Evolutionary conservation across 75 land plant genomes (phyloP).

Genomic region (Pinus tabuliformis): DNA sequence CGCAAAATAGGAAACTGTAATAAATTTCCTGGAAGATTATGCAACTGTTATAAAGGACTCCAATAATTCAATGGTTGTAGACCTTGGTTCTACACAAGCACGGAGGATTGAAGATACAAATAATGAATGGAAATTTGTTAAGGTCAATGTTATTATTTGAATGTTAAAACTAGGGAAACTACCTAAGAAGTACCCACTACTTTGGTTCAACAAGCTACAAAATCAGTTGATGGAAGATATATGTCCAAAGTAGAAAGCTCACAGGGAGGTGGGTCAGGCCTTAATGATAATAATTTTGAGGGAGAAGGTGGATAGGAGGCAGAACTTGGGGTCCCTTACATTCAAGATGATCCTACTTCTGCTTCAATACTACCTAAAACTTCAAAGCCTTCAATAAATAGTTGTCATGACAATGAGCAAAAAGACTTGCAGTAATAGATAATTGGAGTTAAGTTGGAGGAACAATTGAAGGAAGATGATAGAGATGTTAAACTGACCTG

Average conservation of each 20-base stretch:
- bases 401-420: not conserved
- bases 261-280: not conserved
- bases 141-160: slow-evolving; percentile 86
- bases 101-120: slow-evolving; percentile 24
- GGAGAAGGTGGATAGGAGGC: not conserved
- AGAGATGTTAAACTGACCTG: not conserved
- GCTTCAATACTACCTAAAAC: not conserved
- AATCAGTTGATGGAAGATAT: not conserved
- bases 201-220: slow-evolving; percentile 8
- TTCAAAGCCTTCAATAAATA: not conserved
- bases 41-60: not conserved
- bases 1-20: slow-evolving; percentile 4
- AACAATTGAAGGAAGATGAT: not conserved
- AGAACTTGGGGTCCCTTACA: not conserved
- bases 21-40: not conserved
- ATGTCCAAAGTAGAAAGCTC: not conserved
- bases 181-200: slow-evolving; percentile 72
- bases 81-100: slow-evolving; percentile 16
- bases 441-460: not conserved
- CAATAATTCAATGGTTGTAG: not conserved
- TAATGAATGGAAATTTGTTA: slow-evolving; percentile 67
- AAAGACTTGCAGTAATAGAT: not conserved
- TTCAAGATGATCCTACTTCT: not conserved
- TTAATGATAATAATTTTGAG: not conserved
- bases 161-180: slow-evolving; percentile 81